These are phyloP conservation scores for Tilletia caries DNA, from an alignment of 1,284 basidiomycete genomes.

Conservation along the genomic window DNA sequence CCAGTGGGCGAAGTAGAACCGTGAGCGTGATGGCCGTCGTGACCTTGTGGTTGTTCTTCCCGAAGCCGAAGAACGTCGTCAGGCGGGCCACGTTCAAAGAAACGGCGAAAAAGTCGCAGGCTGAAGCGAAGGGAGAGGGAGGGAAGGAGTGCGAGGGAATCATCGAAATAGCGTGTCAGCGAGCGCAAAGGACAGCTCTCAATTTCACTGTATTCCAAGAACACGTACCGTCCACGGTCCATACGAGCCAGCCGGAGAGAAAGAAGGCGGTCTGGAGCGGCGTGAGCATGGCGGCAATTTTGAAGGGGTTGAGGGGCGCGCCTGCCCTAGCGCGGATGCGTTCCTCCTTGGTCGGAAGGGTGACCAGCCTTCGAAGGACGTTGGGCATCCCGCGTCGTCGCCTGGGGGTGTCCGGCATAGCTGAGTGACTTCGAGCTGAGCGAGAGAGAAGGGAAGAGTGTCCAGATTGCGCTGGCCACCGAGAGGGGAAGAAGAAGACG, in stretches of 20 bases:
- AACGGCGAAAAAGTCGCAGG: slow-evolving; percentile 50
- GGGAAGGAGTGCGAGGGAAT: too few species aligned
- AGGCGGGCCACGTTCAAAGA: slow-evolving; percentile 38
- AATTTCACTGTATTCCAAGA: neutral
- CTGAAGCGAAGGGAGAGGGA: slow-evolving; percentile 26
- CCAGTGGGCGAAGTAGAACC: slow-evolving; percentile 31
- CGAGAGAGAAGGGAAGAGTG: too few species aligned
- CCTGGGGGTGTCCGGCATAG: too few species aligned
- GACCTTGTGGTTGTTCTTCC: slow-evolving; percentile 24
- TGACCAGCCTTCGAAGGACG: slow-evolving; percentile 45
- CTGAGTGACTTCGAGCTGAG: too few species aligned
- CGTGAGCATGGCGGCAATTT: slow-evolving; percentile 35
- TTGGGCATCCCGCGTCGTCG: slow-evolving; percentile 29
- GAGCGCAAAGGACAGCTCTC: neutral
- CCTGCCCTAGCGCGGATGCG: slow-evolving; percentile 35
- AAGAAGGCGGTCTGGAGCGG: slow-evolving; percentile 38
- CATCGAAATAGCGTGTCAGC: too few species aligned
- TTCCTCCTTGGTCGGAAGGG: slow-evolving; percentile 43
- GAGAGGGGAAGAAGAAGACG: too few species aligned
- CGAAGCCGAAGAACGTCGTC: slow-evolving; percentile 19
- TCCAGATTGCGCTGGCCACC: too few species aligned
- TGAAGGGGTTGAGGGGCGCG: slow-evolving; percentile 45
- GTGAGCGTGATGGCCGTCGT: slow-evolving; percentile 39
- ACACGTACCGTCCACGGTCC: neutral
- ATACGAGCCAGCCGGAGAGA: slow-evolving; percentile 37